phyloP scores from a whole-genome alignment of 1,284 basidiomycete genomes.

The Sporisorium scitamineum region DNA sequence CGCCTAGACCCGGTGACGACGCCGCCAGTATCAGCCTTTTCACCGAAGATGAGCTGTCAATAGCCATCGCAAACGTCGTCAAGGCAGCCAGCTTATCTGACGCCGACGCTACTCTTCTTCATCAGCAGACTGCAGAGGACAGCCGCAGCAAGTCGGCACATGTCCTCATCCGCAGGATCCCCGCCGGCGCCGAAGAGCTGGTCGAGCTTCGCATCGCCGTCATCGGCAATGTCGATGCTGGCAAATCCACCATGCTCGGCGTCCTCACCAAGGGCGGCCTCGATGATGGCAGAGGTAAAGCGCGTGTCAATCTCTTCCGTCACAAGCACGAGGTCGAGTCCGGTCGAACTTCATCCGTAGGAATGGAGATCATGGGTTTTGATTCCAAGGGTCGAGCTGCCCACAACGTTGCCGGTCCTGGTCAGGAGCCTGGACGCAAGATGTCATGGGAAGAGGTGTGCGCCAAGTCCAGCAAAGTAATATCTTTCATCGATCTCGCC shows the following conservation, averaged over 20 bases:
- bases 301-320: constrained; percentile 90
- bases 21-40: constrained; percentile 12
- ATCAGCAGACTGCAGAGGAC: constrained; percentile 27
- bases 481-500: constrained; percentile 81
- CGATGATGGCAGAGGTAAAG: constrained; percentile 93
- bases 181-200: constrained; percentile 67
- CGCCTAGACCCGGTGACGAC: constrained; percentile 5
- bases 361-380: constrained; percentile 82
- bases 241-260: constrained; percentile 93
- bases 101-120: constrained; percentile 45
- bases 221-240: constrained; percentile 86
- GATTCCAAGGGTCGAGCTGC: constrained; percentile 57
- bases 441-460: constrained; percentile 92
- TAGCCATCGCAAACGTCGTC: constrained; percentile 42
- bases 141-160: constrained; percentile 33
- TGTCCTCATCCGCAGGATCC: constrained; percentile 54
- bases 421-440: constrained; percentile 51
- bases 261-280: constrained; percentile 80
- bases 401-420: constrained; percentile 39
- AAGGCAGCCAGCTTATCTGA: constrained; percentile 48
- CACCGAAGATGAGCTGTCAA: constrained; percentile 47
- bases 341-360: constrained; percentile 91
- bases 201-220: constrained; percentile 91
- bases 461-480: constrained; percentile 86
- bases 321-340: constrained; percentile 99